Evolutionary conservation across 176 grass and related monocot genomes (phyloP).

Genomic region (Thinopyrum elongatum): DNA sequence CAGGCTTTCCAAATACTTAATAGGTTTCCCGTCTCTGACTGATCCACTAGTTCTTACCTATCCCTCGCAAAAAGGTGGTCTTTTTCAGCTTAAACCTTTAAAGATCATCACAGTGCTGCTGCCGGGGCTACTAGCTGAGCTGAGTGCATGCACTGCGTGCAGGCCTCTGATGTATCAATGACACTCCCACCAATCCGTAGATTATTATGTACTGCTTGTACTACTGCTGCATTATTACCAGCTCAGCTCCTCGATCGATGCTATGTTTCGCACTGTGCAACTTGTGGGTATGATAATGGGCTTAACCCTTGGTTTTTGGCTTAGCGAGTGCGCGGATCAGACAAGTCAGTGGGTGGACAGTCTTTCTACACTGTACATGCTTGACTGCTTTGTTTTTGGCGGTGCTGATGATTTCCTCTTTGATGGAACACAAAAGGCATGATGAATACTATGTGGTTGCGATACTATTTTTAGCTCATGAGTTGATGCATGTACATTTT

Average conservation of each 20-base stretch:
- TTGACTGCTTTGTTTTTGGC: neutral
- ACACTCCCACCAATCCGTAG: conserved; percentile 15
- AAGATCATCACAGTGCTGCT: conserved; percentile 1
- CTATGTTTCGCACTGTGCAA: neutral
- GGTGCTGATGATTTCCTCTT: neutral
- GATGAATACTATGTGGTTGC: neutral
- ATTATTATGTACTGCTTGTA: neutral
- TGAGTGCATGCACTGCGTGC: neutral
- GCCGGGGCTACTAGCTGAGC: neutral
- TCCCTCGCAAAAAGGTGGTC: conserved; percentile 16
- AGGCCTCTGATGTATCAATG: conserved; percentile 28
- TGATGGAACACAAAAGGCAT: neutral
- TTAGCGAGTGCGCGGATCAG: conserved; percentile 16
- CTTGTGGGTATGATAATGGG: neutral
- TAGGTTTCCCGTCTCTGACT: conserved; percentile 23
- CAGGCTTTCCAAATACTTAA: conserved; percentile 42
- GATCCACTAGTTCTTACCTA: conserved; percentile 26
- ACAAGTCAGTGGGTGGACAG: neutral
- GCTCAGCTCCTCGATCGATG: neutral
- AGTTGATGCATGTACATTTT: no score
- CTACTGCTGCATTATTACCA: neutral
- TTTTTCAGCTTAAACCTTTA: conserved; percentile 28
- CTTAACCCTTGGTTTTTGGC: neutral
- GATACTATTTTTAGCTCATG: neutral
- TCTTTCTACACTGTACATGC: neutral